Evolutionary conservation across 2,329 filamentous ascomycete genomes (phyloP).

Genomic region (Stylonectria norvegica): DNA sequence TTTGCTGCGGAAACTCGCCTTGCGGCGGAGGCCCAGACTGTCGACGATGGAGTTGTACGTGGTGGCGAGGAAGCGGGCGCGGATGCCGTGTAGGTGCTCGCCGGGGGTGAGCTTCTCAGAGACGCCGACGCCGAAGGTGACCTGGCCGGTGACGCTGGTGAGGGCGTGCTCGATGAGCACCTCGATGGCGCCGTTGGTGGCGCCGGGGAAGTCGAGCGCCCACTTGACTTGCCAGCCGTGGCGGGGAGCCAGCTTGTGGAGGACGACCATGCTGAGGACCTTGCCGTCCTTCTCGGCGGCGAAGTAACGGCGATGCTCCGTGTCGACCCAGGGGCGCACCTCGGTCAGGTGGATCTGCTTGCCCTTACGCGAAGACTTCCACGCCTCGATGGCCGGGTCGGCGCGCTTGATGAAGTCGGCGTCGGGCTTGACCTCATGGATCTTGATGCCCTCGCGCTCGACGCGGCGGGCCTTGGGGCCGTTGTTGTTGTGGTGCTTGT

Average conservation of each 20-base stretch:
- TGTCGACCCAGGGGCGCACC: conserved; percentile 83
- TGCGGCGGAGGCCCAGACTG: conserved; percentile 76
- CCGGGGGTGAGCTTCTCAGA: conserved; percentile 71
- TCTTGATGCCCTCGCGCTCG: conserved; percentile 79
- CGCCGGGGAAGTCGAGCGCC: conserved; percentile 85
- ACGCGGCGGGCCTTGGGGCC: conserved; percentile 72
- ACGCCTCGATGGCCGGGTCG: conserved; percentile 71
- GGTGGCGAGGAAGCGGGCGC: conserved; percentile 75
- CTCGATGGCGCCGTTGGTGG: conserved; percentile 86
- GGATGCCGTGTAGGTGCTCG: conserved; percentile 75
- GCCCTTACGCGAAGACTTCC: conserved; percentile 77
- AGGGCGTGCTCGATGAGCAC: conserved; percentile 72
- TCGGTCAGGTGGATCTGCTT: conserved; percentile 86
- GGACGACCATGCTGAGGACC: conserved; percentile 73
- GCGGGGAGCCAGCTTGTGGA: conserved; percentile 74
- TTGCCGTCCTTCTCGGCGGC: conserved; percentile 72
- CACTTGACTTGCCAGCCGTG: conserved; percentile 96
- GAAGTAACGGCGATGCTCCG: conserved; percentile 80
- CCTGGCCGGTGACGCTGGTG: conserved; percentile 46
- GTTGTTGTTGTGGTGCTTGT: conserved; percentile 58
- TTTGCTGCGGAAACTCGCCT: conserved; percentile 88
- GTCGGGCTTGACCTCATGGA: conserved; percentile 68
- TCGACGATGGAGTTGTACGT: conserved; percentile 81
- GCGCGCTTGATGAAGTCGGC: conserved; percentile 66
- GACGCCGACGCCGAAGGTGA: conserved; percentile 87